Evolutionary conservation across 73 alveolate species (phyloP).

Genomic region (Paramecium pentaurelia): DNA sequence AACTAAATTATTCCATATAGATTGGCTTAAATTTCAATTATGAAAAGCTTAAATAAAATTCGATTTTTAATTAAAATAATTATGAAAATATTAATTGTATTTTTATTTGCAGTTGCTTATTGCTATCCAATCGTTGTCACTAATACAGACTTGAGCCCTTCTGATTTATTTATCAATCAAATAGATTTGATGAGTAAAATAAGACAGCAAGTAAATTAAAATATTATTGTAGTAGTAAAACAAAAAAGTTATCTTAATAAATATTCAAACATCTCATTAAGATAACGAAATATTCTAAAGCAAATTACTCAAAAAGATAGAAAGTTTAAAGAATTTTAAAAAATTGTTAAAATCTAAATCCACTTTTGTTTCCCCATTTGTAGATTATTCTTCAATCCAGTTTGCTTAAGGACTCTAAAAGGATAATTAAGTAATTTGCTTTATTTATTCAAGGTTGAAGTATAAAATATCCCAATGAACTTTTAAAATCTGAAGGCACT

Average conservation of each 20-base stretch:
- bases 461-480: neutral
- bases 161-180: neutral
- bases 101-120: neutral
- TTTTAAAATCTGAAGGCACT: neutral
- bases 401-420: neutral
- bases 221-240: neutral
- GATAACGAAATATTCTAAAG: neutral
- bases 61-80: neutral
- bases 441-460: neutral
- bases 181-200: neutral
- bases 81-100: neutral
- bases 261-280: neutral
- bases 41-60: too few relatives aligned
- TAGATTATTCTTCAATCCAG: neutral
- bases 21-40: too few relatives aligned
- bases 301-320: neutral
- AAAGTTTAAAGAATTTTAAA: neutral
- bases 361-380: conserved; percentile 2
- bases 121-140: neutral
- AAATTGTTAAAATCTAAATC: neutral
- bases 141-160: neutral
- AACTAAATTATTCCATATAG: too few relatives aligned
- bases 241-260: neutral
- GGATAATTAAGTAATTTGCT: neutral
- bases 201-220: neutral